phyloP scores from a whole-genome alignment of 768 basidiomycete species.

The Daedalea quercina region DNA sequence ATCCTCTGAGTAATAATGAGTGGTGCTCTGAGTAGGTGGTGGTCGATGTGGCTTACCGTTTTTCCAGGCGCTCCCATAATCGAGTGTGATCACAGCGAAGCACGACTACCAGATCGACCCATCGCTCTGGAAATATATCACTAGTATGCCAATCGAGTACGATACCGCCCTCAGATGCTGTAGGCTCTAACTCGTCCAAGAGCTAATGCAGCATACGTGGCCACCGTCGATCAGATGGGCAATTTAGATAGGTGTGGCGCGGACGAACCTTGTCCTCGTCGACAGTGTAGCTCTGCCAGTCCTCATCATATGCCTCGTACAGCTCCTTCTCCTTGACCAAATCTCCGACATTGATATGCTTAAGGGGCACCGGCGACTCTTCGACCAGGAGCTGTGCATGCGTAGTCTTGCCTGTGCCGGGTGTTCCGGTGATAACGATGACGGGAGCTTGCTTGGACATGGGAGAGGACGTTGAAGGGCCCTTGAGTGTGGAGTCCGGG shows the following conservation, averaged over 20 bases:
- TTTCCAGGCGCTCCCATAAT: constrained; percentile 88
- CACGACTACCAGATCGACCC: constrained; percentile 94
- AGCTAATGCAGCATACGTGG: constrained; percentile 40
- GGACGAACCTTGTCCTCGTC: constrained; percentile 86
- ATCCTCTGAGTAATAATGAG: constrained; percentile 45
- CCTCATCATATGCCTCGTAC: constrained; percentile 82
- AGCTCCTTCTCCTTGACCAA: constrained; percentile 78
- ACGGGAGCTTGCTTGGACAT: constrained; percentile 35
- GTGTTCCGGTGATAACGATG: constrained; percentile 86
- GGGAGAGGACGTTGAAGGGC: background rate
- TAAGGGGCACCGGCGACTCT: constrained; percentile 61
- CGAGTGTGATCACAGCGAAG: constrained; percentile 81
- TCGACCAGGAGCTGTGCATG: constrained; percentile 80
- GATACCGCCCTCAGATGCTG: constrained; percentile 63
- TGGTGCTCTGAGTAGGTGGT: background rate
- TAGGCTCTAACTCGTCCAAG: constrained; percentile 79
- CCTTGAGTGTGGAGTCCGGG: background rate
- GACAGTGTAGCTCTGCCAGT: constrained; percentile 92
- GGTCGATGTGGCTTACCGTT: constrained; percentile 49
- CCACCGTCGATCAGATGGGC: background rate
- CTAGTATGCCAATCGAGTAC: constrained; percentile 95
- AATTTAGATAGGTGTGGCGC: background rate
- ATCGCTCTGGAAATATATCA: constrained; percentile 90
- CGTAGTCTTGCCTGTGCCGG: constrained; percentile 95
- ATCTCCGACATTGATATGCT: constrained; percentile 87